Conservation (phyloP, 768 basidiomycete species). For the Hygrocybe coccinea region DNA sequence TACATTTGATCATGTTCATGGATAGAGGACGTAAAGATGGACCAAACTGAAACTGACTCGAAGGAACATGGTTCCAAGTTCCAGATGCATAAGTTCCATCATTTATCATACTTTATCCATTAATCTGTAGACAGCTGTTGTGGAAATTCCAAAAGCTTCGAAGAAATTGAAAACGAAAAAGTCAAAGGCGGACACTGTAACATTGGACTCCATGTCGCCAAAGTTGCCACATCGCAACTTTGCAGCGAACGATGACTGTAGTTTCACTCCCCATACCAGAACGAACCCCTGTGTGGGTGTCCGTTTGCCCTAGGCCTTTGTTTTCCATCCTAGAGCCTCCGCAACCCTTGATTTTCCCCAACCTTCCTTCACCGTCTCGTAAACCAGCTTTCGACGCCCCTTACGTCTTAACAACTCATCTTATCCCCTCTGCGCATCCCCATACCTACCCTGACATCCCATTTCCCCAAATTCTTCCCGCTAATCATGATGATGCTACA, state of each 20-base stretch:
- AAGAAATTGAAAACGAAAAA: too few relatives aligned
- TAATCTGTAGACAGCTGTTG: too few relatives aligned
- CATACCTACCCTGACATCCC: conserved; percentile 42
- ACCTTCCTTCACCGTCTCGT: conserved; percentile 30
- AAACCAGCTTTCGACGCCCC: conserved; percentile 32
- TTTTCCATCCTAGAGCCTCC: conserved; percentile 37
- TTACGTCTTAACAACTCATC: conserved; percentile 48
- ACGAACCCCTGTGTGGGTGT: neutral
- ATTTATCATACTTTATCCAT: too few relatives aligned
- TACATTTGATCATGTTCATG: too few relatives aligned
- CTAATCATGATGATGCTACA: conserved; percentile 8
- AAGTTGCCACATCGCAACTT: too few relatives aligned
- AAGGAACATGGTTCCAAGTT: too few relatives aligned
- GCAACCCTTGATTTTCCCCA: conserved; percentile 23
- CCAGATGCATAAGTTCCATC: too few relatives aligned
- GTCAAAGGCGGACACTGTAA: too few relatives aligned
- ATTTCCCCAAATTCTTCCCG: conserved; percentile 29
- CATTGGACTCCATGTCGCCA: too few relatives aligned
- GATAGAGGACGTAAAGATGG: too few relatives aligned
- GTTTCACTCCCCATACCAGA: conserved; percentile 22
- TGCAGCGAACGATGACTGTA: conserved; percentile 11
- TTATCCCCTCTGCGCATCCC: conserved; percentile 51
- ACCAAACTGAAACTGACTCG: too few relatives aligned
- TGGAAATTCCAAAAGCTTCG: too few relatives aligned
- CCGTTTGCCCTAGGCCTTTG: conserved; percentile 16